Evolutionary conservation across 495 filamentous ascomycete genomes (phyloP).

Genomic region (Penicillium robsamsonii): DNA sequence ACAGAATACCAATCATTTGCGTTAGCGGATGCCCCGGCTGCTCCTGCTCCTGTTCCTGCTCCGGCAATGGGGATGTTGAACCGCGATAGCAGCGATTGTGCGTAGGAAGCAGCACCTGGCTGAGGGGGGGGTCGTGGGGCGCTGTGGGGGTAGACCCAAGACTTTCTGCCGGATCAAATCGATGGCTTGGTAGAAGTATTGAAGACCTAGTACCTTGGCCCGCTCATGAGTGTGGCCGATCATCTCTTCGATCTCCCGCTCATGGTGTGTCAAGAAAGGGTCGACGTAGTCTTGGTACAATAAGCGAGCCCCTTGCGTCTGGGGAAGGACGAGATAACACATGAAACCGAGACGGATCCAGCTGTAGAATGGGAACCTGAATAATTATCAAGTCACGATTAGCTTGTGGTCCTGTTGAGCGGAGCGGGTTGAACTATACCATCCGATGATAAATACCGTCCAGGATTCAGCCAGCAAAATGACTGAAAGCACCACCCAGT

Average conservation of each 20-base stretch:
- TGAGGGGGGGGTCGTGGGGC: slow-evolving; percentile 49
- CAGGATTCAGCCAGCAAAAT: slow-evolving; percentile 81
- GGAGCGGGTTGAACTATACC: slow-evolving; percentile 45
- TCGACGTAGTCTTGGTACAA: slow-evolving; percentile 84
- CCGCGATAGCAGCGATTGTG: slow-evolving; percentile 75
- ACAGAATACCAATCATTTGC: slow-evolving; percentile 63
- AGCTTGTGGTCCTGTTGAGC: background rate
- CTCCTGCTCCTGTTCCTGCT: slow-evolving; percentile 21
- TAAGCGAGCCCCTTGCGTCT: slow-evolving; percentile 83
- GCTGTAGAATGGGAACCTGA: slow-evolving; percentile 88
- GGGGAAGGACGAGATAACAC: slow-evolving; percentile 95
- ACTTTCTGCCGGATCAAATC: slow-evolving; percentile 72
- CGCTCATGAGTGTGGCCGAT: slow-evolving; percentile 80
- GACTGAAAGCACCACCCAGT: slow-evolving; percentile 91
- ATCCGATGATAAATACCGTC: slow-evolving; percentile 79
- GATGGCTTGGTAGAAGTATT: slow-evolving; percentile 76
- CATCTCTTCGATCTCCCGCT: slow-evolving; percentile 83
- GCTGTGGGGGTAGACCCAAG: slow-evolving; percentile 63
- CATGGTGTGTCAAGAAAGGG: slow-evolving; percentile 85
- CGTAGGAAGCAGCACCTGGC: slow-evolving; percentile 56
- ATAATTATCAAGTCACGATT: background rate
- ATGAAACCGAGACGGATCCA: slow-evolving; percentile 86
- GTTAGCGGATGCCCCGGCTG: slow-evolving; percentile 3
- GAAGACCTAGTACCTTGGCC: slow-evolving; percentile 71
- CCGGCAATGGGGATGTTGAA: slow-evolving; percentile 71